phyloP scores from a whole-genome alignment of 2,329 filamentous ascomycete genomes.

The Aspergillus uvarum region DNA sequence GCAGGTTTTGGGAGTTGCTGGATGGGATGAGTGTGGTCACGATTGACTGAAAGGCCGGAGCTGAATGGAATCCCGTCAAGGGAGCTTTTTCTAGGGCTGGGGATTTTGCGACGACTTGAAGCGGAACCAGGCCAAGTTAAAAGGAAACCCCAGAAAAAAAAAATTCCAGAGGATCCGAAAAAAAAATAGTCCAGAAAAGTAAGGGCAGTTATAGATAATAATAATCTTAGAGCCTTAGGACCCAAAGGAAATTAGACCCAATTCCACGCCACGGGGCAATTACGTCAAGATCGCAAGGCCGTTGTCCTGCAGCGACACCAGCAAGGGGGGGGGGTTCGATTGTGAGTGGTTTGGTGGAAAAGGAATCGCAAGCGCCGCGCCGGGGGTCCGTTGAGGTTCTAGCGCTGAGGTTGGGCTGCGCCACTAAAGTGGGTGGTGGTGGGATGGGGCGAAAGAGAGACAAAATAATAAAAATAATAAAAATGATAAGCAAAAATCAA shows the following conservation, averaged over 20 bases:
- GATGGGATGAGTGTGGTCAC: background rate
- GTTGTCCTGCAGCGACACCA: constrained; percentile 22
- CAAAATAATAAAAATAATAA: constrained; percentile 7
- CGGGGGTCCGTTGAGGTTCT: constrained; percentile 18
- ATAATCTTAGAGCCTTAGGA: constrained; percentile 11
- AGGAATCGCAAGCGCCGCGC: constrained; percentile 15
- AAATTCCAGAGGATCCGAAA: constrained; percentile 23
- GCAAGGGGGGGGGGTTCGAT: constrained; percentile 4
- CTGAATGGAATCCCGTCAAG: constrained; percentile 20
- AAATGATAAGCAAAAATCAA: background rate
- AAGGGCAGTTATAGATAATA: constrained; percentile 14
- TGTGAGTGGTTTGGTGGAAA: constrained; percentile 1
- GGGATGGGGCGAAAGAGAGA: constrained; percentile 9
- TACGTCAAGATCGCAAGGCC: constrained; percentile 24
- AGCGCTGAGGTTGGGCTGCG: constrained; percentile 20
- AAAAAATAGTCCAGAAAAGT: constrained; percentile 14
- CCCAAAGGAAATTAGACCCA: constrained; percentile 16
- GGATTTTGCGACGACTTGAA: constrained; percentile 4
- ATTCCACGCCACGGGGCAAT: constrained; percentile 21
- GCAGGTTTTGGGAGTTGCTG: background rate
- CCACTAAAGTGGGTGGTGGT: constrained; percentile 15
- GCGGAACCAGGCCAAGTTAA: constrained; percentile 10
- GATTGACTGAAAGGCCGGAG: constrained; percentile 7
- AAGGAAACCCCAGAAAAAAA: constrained; percentile 17
- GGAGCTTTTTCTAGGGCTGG: constrained; percentile 19